Evolutionary conservation across 768 basidiomycete genomes (phyloP), one percentile per base, ranked within the genome.

Genomic region (Lentinula raphanica): DNA sequence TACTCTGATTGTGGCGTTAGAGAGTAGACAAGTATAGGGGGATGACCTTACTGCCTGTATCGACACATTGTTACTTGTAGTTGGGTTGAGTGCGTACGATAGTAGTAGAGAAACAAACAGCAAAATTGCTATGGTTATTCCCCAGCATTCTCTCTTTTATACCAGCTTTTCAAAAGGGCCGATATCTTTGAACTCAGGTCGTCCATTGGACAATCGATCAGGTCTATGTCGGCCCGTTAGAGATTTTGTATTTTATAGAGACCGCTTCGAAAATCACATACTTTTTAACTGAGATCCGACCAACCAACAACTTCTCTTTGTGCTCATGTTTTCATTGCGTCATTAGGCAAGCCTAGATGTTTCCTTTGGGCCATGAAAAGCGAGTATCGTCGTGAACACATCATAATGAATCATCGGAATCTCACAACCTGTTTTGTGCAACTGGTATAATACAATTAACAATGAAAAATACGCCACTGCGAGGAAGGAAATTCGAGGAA

Each of bases 31-130:
- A 21, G 8, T 3, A 35, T 32, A 38, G 38, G 23, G n/a, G 13
- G 46, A 31, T 45, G 15, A 19, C 66, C 79, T 66, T 61, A 90
- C 89, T 87, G 85, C 76, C 87, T 81, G 79, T 78, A 85, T 69
- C 75, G 79, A 68, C 89, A 91, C 89, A 91, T 90, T 60, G 59
- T 17, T 49, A 29, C 23, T 35, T 13, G 6, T n/a, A 6, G 5
- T 27, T 9, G 19, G 27, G 12, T 39, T 15, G 40, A 32, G 28
- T 21, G 19, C 25, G 5, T 13, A 28, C 31, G 27, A 45, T 27
- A 21, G 28, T 2, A 38, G 19, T 44, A 6, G 19, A 25, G 8
- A 40, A 19, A 31, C 40, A 9, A 8, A 40, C 7, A 27, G n/a
- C 27, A n/a, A 46, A 53, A 27, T 31, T 45, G 49, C 12, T 35